Evolutionary conservation across 176 grass and related monocot species (phyloP).

Genomic region (Triticum turgidum): DNA sequence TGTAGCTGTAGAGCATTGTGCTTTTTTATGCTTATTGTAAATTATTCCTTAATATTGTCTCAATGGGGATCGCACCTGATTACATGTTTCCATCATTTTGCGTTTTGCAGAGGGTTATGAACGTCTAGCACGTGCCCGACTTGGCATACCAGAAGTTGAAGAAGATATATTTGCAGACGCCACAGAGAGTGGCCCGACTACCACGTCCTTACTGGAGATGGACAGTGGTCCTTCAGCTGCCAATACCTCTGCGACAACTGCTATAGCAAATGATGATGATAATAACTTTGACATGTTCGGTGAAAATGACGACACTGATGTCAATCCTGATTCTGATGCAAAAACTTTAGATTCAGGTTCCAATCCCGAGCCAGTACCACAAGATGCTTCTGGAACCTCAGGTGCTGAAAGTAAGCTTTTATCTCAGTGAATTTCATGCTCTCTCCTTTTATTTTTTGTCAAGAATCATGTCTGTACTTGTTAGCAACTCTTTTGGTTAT

Average conservation of each 20-base stretch:
- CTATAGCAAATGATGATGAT: constrained; percentile 47
- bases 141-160: constrained; percentile 45
- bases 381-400: constrained; percentile 37
- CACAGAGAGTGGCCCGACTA: constrained; percentile 38
- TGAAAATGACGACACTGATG: constrained; percentile 67
- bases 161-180: constrained; percentile 54
- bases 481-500: constrained; percentile 13
- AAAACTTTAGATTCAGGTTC: constrained; percentile 37
- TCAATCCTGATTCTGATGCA: constrained; percentile 34
- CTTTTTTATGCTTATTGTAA: background rate
- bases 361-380: constrained; percentile 30
- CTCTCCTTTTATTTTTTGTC: background rate
- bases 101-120: constrained; percentile 83
- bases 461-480: background rate
- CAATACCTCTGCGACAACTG: constrained; percentile 37
- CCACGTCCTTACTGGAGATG: constrained; percentile 53
- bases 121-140: constrained; percentile 58
- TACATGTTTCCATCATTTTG: background rate
- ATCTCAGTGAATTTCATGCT: background rate
- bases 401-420: constrained; percentile 21
- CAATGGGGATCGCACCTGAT: background rate
- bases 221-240: constrained; percentile 45
- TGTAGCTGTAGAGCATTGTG: background rate
- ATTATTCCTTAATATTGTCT: constrained; percentile 6
- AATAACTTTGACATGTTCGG: constrained; percentile 86